phyloP scores from a whole-genome alignment of 768 basidiomycete genomes.

The Lentinula boryana region DNA sequence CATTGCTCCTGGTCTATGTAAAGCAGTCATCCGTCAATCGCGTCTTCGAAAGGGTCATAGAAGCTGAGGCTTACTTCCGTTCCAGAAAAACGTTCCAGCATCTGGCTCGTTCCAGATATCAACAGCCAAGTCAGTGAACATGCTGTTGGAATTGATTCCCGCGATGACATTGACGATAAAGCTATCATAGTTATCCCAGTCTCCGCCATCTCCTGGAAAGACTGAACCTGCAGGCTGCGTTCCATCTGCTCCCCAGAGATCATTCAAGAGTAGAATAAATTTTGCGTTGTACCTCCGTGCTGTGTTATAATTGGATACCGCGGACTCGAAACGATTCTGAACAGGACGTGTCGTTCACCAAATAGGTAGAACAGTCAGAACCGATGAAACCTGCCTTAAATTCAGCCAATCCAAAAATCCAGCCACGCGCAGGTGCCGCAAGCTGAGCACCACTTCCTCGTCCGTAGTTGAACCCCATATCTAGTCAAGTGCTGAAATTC shows the following conservation, averaged over 20 bases:
- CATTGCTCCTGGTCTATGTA: constrained; percentile 12
- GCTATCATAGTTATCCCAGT: constrained; percentile 10
- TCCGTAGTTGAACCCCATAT: constrained; percentile 18
- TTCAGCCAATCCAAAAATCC: constrained; percentile 13
- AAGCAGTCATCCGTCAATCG: neutral
- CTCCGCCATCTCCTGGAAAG: constrained; percentile 12
- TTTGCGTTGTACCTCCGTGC: constrained; percentile 13
- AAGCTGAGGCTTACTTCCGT: constrained; percentile 7
- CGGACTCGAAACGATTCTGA: constrained; percentile 14
- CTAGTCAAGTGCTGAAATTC: neutral
- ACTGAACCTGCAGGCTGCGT: constrained; percentile 13
- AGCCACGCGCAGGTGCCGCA: constrained; percentile 6
- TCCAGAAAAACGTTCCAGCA: constrained; percentile 12
- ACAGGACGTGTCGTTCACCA: neutral
- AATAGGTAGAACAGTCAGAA: neutral
- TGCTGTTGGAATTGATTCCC: constrained; percentile 17
- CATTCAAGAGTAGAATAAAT: constrained; percentile 17
- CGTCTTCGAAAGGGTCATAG: neutral
- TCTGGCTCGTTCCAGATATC: constrained; percentile 18
- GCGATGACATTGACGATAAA: constrained; percentile 13
- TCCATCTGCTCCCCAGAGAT: constrained; percentile 16
- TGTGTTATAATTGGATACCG: constrained; percentile 15
- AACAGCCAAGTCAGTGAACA: constrained; percentile 12
- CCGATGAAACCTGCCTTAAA: constrained; percentile 5
- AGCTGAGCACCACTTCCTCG: constrained; percentile 16